Base-by-base conservation (phyloP, 2,329 filamentous ascomycete species). In the Epichloe glyceriae region DNA sequence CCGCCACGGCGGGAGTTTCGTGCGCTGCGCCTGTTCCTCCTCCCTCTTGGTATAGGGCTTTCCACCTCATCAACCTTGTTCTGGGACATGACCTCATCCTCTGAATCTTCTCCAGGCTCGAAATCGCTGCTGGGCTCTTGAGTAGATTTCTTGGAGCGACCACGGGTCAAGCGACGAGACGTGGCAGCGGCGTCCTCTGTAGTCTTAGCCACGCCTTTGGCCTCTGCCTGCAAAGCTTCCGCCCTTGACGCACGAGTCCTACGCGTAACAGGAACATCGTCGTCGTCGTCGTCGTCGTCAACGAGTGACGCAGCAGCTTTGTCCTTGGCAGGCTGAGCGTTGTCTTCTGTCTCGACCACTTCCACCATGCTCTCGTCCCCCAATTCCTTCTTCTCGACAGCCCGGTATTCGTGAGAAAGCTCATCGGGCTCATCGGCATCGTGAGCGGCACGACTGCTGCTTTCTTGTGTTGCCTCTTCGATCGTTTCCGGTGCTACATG, bases 41-140 rank as follows among this genome's bases (percentile, higher is more conserved):
- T 70, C 46, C 77, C 75, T 53, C 74, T 69, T 12, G 74, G 72
- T 38, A 70, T 72, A 5, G 74, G 72, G 51, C 73, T 79, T 4
- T 73, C 72, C 20, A 63, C 54, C 15, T 74, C 73, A 1, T 71
- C 70, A 8, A 71, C 70, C 10, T 70, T 67, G 33, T 66, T 65
- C 40, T 70, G 70, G 1, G 72, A 75, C 30, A 66, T 68, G 11
- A 71, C 73, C 8, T 73, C 76, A 22, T 79, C 78, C 5, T 73
- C 78, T 0, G 76, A 80, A 49, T 80, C 78, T 22, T 80, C 75
- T 14, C 70, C 75, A 17, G 78, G 78, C 50, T 82, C 78, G 57
- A 81, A 82, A 55, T 82, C 78, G 57, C 78, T 81, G 48, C 77
- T 80, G 5, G 71, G 73, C 52, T 81, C 78, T 51, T 76, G 71